Conservation (phyloP, 2,329 filamentous ascomycete genomes). For the Penicillium italicum region DNA sequence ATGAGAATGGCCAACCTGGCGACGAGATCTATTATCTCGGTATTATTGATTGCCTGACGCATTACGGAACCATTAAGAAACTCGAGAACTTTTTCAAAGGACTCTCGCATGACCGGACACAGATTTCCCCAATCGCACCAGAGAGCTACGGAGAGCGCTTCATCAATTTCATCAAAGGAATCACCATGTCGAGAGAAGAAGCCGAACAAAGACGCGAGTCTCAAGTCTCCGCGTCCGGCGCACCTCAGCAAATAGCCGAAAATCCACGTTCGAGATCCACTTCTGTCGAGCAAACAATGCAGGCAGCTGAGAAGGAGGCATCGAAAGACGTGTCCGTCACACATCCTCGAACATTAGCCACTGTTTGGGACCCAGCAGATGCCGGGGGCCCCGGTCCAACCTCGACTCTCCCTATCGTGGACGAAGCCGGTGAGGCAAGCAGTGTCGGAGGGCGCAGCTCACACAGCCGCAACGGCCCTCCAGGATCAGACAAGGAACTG, state of each 20-base stretch:
- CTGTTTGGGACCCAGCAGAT: slow-evolving; percentile 56
- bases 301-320: slow-evolving; percentile 59
- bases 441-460: slow-evolving; percentile 62
- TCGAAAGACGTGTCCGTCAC: slow-evolving; percentile 60
- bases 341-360: slow-evolving; percentile 60
- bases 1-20: slow-evolving; percentile 77
- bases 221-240: slow-evolving; percentile 19
- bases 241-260: slow-evolving; percentile 27
- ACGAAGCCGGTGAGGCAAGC: slow-evolving; percentile 77
- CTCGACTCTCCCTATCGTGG: slow-evolving; percentile 73
- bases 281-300: slow-evolving; percentile 54
- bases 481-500: slow-evolving; percentile 30
- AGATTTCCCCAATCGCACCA: slow-evolving; percentile 90
- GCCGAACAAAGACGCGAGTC: slow-evolving; percentile 53
- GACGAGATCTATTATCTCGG: slow-evolving; percentile 97
- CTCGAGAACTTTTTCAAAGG: slow-evolving; percentile 98
- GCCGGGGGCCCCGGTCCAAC: slow-evolving; percentile 51
- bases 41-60: slow-evolving; percentile 96
- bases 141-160: slow-evolving; percentile 91
- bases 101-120: slow-evolving; percentile 71
- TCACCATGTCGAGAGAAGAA: slow-evolving; percentile 87
- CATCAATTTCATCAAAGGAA: slow-evolving; percentile 81
- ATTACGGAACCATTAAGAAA: slow-evolving; percentile 92
- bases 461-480: slow-evolving; percentile 41
- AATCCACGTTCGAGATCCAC: slow-evolving; percentile 26